phyloP scores from a whole-genome alignment of 345 rosid genomes.

The Capsella bursapastoris region DNA sequence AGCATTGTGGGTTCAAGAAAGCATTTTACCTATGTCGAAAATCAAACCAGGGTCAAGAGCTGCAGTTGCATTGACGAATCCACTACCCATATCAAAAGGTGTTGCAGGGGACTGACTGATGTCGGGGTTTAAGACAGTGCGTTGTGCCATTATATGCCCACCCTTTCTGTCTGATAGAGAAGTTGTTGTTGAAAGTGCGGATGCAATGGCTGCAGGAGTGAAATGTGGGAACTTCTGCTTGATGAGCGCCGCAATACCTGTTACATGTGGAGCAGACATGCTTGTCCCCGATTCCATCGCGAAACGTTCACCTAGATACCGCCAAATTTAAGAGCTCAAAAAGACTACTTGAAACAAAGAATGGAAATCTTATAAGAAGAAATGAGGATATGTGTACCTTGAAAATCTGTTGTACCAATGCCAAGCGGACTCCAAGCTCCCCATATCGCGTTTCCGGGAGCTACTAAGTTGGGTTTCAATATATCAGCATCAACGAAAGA shows the following conservation, averaged over 20 bases:
- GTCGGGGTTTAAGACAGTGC: slow-evolving; percentile 76
- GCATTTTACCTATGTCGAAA: slow-evolving; percentile 71
- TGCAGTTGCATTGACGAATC: slow-evolving; percentile 89
- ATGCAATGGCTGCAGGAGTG: slow-evolving; percentile 86
- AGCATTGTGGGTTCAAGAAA: slow-evolving; percentile 14
- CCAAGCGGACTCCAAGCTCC: slow-evolving; percentile 96
- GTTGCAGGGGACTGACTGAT: slow-evolving; percentile 87
- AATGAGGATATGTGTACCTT: slow-evolving; percentile 54
- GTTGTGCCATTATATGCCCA: slow-evolving; percentile 90
- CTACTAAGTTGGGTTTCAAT: slow-evolving; percentile 88
- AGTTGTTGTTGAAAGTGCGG: slow-evolving; percentile 90
- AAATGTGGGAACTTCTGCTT: slow-evolving; percentile 82
- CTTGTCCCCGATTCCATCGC: slow-evolving; percentile 98
- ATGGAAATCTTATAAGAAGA: slow-evolving; percentile 5
- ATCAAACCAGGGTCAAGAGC: slow-evolving; percentile 92
- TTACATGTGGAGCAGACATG: slow-evolving; percentile 98
- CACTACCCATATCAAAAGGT: slow-evolving; percentile 97
- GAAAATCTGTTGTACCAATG: slow-evolving; percentile 80
- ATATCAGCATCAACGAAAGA: slow-evolving; percentile 72
- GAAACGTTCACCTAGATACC: slow-evolving; percentile 71
- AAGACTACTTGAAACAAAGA: background rate
- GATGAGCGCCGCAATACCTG: slow-evolving; percentile 88
- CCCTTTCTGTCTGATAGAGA: slow-evolving; percentile 66
- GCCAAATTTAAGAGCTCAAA: background rate
- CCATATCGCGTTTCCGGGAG: slow-evolving; percentile 95